Evolutionary conservation across 2,329 filamentous ascomycete genomes (phyloP), one percentile per base, ranked within the genome.

Genomic region (Nannizziopsis barbatae): DNA sequence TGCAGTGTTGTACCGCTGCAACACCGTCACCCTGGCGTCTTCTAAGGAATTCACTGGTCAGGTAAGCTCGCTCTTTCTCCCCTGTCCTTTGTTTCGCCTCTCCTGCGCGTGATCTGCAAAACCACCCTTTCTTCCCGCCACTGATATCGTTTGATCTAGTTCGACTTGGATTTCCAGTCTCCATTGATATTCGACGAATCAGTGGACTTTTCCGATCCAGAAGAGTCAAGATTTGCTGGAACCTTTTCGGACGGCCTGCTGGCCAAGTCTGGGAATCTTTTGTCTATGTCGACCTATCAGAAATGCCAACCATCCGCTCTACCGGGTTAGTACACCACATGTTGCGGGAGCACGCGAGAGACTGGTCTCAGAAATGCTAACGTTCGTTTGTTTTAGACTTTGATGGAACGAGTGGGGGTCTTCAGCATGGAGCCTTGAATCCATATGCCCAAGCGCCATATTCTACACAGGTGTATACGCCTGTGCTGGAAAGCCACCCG

Each of bases 201-300:
- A 40, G 63, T 66, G 53, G 68, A 70, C 55, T 65, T 69, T 53
- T 67, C 68, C 47, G 68, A 69, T 53, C 64, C 66, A 57, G 66
- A 68, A 60, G 67, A 69, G 56, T 66, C 68, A 52, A 63, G 64
- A 54, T 69, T 70, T 58, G 63, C 62, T 52, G 64, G 63, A 57
- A 64, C 64, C 47, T 66, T 67, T 60, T 69, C 72, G 62, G 69
- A 70, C 64, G 72, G 72, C 71, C 70, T 72, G 54, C 65, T 70
- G 67, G 71, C 71, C 68, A 75, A 72, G 65, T 70, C 71, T 67
- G 74, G 79, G 73, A 69, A 79, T 71, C 69, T 80, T 60, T 71
- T 85, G 70, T 80, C 83, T 69, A 89, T 89, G 84, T 83, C 85
- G 67, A 82, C 82, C 69, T 89, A 87, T 75, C 74, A 76, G 62